Conservation (phyloP, 768 basidiomycete species). For the Naganishia friedmannii region DNA sequence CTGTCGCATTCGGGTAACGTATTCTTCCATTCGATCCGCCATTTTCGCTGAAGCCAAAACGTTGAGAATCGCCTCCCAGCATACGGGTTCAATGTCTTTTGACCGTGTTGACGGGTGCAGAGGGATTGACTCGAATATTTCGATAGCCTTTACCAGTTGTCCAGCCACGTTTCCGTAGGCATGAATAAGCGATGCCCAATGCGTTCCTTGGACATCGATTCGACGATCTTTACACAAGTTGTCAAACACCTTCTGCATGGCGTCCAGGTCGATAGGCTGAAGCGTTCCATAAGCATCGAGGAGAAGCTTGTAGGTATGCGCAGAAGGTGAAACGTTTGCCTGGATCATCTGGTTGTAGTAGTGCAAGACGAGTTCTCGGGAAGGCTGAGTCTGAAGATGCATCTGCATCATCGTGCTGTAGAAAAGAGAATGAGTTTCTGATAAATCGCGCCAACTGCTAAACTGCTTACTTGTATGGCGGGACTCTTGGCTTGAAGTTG, state of each 20-base stretch:
- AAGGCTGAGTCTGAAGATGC: constrained; percentile 84
- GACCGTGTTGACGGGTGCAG: constrained; percentile 56
- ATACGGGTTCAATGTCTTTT: constrained; percentile 67
- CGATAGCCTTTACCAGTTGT: constrained; percentile 72
- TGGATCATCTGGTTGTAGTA: constrained; percentile 68
- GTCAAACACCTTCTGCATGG: constrained; percentile 70
- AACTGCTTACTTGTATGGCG: constrained; percentile 72
- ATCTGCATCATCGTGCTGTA: constrained; percentile 82
- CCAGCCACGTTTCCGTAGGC: constrained; percentile 77
- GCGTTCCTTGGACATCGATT: constrained; percentile 61
- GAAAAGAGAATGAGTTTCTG: constrained; percentile 12
- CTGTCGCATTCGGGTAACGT: constrained; percentile 62
- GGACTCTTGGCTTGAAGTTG: constrained; percentile 82
- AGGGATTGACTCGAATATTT: constrained; percentile 72
- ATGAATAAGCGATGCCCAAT: constrained; percentile 83
- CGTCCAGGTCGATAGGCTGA: constrained; percentile 70
- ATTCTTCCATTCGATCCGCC: constrained; percentile 70
- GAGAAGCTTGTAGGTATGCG: constrained; percentile 94
- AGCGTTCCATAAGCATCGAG: constrained; percentile 83
- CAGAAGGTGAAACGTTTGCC: constrained; percentile 68
- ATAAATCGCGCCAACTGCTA: not conserved
- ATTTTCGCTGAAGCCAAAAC: constrained; percentile 74
- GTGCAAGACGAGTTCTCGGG: constrained; percentile 69
- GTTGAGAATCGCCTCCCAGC: constrained; percentile 86
- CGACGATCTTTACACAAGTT: constrained; percentile 57